These are phyloP conservation scores for Lipomyces chichibuensis DNA, from an alignment of 805 yeast genomes.

Conservation along the genomic window DNA sequence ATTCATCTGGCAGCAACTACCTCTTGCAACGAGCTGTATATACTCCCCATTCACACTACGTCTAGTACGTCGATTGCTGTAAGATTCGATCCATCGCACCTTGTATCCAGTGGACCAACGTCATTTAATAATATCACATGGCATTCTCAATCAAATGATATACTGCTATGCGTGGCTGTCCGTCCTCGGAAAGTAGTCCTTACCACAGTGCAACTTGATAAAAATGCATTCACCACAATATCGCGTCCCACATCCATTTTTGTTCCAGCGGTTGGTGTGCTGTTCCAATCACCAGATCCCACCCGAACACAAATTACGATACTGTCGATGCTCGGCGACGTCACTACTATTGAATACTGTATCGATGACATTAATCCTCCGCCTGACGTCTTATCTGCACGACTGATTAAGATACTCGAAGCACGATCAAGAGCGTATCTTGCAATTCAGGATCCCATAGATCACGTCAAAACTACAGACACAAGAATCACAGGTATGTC, in stretches of 20 bases:
- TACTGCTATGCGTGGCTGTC: not conserved
- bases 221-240: not conserved
- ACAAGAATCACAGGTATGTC: conserved; percentile 15
- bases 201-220: not conserved
- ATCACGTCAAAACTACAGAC: not conserved
- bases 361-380: not conserved
- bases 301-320: conserved; percentile 1
- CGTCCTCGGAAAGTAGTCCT: not conserved
- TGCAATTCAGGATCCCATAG: not conserved
- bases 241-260: not conserved
- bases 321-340: conserved; percentile 3
- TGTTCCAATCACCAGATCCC: not conserved
- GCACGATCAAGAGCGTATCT: conserved; percentile 3
- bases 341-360: not conserved
- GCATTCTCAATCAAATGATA: not conserved
- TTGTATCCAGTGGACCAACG: not conserved
- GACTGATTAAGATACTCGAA: not conserved
- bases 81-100: not conserved
- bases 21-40: not conserved
- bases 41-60: not conserved
- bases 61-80: not conserved
- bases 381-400: not conserved
- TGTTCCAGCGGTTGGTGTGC: not conserved
- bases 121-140: not conserved
- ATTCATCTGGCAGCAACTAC: conserved; percentile 8